Evolutionary conservation across 208 protist species (phyloP).

Genomic region (Herpetomonas samuelpessoai): DNA sequence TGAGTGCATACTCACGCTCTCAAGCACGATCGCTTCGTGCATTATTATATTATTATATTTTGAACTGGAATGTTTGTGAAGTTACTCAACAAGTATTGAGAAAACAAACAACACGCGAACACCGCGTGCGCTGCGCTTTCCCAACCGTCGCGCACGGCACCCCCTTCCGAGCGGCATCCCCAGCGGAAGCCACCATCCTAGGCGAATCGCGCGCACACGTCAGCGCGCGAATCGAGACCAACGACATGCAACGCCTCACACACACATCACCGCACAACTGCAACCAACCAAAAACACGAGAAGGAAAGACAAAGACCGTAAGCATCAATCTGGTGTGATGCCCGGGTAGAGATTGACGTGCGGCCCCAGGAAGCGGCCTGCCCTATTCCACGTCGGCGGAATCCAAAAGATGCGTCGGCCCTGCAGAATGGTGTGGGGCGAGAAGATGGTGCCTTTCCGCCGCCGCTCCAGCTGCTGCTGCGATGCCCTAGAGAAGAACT

Average conservation of each 20-base stretch:
- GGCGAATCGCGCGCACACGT: too few species aligned
- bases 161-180: too few species aligned
- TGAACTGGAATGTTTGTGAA: too few species aligned
- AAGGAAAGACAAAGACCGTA: background rate
- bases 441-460: conserved; percentile 67
- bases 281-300: conserved; percentile 1
- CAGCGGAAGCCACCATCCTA: too few species aligned
- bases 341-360: conserved; percentile 87
- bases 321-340: conserved; percentile 73
- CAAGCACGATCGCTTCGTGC: too few species aligned
- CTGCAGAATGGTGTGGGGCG: conserved; percentile 69
- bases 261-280: conserved; percentile 1
- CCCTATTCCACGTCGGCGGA: conserved; percentile 85
- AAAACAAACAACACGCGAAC: too few species aligned
- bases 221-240: too few species aligned
- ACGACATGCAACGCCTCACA: background rate
- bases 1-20: too few species aligned
- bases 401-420: conserved; percentile 86
- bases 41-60: too few species aligned
- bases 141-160: too few species aligned
- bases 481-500: conserved; percentile 79
- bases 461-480: conserved; percentile 81
- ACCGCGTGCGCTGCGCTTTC: too few species aligned
- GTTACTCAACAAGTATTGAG: too few species aligned
- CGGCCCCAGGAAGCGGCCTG: conserved; percentile 72